Conservation (phyloP, 1,139 yeast species). For the Meyerozyma carpophila region DNA sequence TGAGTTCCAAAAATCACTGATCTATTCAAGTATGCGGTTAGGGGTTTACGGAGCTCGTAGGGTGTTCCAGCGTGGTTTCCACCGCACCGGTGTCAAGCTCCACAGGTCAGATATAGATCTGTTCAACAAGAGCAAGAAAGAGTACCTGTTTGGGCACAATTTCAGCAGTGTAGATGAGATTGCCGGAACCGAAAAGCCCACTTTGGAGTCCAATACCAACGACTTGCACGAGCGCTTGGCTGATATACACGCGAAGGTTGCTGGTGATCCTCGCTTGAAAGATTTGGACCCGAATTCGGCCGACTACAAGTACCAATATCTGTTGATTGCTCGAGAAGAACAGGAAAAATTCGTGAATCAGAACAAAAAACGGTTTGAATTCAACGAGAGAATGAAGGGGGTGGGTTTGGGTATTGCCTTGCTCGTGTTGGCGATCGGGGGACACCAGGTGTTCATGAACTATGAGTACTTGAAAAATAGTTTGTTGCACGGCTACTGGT, state of each 20-base stretch:
- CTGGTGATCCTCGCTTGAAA: slow-evolving; percentile 31
- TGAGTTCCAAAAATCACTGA: neutral
- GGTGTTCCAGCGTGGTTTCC: neutral
- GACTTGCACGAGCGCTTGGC: slow-evolving; percentile 7
- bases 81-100: neutral
- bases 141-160: slow-evolving; percentile 28
- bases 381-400: slow-evolving; percentile 32
- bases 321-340: slow-evolving; percentile 10
- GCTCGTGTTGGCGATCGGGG: slow-evolving; percentile 28
- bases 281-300: slow-evolving; percentile 28
- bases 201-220: slow-evolving; percentile 6
- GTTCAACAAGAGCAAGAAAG: slow-evolving; percentile 33
- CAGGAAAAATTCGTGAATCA: slow-evolving; percentile 21
- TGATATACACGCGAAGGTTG: slow-evolving; percentile 20
- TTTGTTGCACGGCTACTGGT: slow-evolving; percentile 21
- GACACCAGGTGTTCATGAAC: slow-evolving; percentile 39
- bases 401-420: slow-evolving; percentile 25
- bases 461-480: slow-evolving; percentile 30
- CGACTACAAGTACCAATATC: slow-evolving; percentile 33
- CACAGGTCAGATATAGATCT: slow-evolving; percentile 22
- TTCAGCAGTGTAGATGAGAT: slow-evolving; percentile 17
- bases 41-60: neutral
- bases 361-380: slow-evolving; percentile 21
- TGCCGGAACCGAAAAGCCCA: slow-evolving; percentile 11
- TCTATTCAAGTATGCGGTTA: neutral